Base-by-base conservation (phyloP, 805 yeast genomes). In the Candida maltosa region DNA sequence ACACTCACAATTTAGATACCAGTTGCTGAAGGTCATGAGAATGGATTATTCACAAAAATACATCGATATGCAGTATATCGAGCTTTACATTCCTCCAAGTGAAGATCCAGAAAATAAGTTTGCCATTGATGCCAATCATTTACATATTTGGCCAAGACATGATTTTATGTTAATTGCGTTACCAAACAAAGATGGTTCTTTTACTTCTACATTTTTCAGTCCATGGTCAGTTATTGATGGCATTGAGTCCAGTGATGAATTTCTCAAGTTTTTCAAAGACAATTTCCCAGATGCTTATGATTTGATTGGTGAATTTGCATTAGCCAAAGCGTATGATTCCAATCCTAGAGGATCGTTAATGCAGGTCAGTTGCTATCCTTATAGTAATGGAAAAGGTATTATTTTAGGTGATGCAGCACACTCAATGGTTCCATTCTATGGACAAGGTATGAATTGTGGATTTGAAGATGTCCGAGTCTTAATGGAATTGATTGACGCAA, bases 391-490 rank as follows among this genome's bases (percentile, higher is more conserved):
- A 31, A 73, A 75, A 38, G 80, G 80, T 11, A 62, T 89, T 7
- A 61, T 89, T 9, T 61, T 89, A 19, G 97, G 97, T 5, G 97
- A 89, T 56, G 95, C 97, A 1, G 95, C 97, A 0, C 97, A 89
- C 60, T 78, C 93, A 19, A 89, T 88, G 96, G 97, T 89, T 5
- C 97, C 97, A n/a, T 89, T 89, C 57, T 89, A 88, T 53, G 97
- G 97, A 7, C 97, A 89, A 57, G 97, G 97, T 4, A 83, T 89
- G 91, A 89, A 89, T 57, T 86, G 95, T 54, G 97, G 97, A 1
- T 83, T 89, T 56, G 97, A 89, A 58, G 97, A 91, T 48, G 89
- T 89, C 16, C 65, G 79, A 38, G 76, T 80, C 1, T 61, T 89
- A 34, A 62, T 83, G 62, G 69, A 74, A 29, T 52, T 80, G 17